Base-by-base conservation (phyloP, 495 filamentous ascomycete genomes). In the Tuber borchii region DNA sequence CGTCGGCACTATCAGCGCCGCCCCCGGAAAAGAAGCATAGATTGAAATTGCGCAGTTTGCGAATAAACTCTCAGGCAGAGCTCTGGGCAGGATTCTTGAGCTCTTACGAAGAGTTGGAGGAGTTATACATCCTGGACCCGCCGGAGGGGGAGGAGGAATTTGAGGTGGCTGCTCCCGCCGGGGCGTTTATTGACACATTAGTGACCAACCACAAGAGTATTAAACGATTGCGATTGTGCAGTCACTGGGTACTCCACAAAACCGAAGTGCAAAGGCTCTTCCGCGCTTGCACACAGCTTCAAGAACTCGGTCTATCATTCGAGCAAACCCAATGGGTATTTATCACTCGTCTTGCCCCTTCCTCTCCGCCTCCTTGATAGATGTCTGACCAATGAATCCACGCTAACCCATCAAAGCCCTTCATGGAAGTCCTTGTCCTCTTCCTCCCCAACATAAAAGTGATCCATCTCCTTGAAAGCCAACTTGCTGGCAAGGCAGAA, bases 261-360 rank as follows among this genome's bases (percentile, higher is more conserved):
- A 46, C 65, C 5, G 70, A 73, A 37, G 72, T 75, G 39, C 74
- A 73, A 34, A 75, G 73, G 43, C 26, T 79, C 39, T 79, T 79
- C 43, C 71, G 70, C 34, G 61, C 78, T 19, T 79, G 78, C 17
- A 51, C 78, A 10, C 22, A 34, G 3, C 40, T 79, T 16, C 70
- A 78, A 70, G 78, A 79, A 39, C 43, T 79, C 8, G 78, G 45
- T 2, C 75, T 79, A 45, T 75, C 76, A 20, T 78, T 79, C 56
- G 2, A 56, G 9, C 78, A 75, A 31, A 79, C 69, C 51, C 76
- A 79, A 51, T 79, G 78, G 77, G 77, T 79, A 79, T 51, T 39
- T 26, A 45, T 19, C 20, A n/a, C 45, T 16, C 45, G 12, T 12
- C 16, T 46, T 46, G 45, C 17, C 48, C 48, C 22, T 40, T 31